Evolutionary conservation across 2,329 filamentous ascomycete species (phyloP).

Genomic region (Knoxdaviesia proteae): DNA sequence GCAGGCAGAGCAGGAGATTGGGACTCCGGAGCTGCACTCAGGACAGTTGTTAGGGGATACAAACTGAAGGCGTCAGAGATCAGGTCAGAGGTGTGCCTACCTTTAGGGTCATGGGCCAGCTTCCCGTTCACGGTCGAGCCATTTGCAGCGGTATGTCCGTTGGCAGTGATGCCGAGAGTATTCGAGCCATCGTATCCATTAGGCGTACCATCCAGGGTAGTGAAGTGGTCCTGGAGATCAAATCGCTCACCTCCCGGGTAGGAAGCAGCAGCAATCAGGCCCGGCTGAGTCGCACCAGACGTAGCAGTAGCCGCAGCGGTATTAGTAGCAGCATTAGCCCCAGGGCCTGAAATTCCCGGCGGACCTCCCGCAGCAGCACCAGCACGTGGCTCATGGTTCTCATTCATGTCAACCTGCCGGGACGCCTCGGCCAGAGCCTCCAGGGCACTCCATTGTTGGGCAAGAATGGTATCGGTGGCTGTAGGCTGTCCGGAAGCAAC

Average conservation of each 20-base stretch:
- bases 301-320: too few relatives aligned
- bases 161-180: too few relatives aligned
- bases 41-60: too few relatives aligned
- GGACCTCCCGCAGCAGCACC: background rate
- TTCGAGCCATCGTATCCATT: conserved; percentile 22
- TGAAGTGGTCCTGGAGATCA: conserved; percentile 36
- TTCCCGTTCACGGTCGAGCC: too few relatives aligned
- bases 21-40: too few relatives aligned
- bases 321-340: too few relatives aligned
- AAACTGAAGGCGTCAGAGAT: too few relatives aligned
- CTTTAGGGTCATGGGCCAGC: too few relatives aligned
- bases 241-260: conserved; percentile 16
- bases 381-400: conserved; percentile 26
- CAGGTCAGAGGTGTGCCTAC: too few relatives aligned
- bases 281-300: too few relatives aligned
- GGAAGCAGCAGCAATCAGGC: background rate
- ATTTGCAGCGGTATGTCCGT: too few relatives aligned
- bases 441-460: conserved; percentile 55
- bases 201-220: conserved; percentile 32
- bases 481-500: conserved; percentile 1
- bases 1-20: background rate
- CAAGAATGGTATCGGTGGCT: conserved; percentile 11
- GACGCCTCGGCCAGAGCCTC: conserved; percentile 81
- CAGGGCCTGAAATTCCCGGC: too few relatives aligned
- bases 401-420: conserved; percentile 49